A percentile compares a stretch with the other conserved stretches of the same genome.
Evolutionary conservation across 2,329 filamentous ascomycete genomes (phyloP).

Genomic region (Exophiala mesophila): DNA sequence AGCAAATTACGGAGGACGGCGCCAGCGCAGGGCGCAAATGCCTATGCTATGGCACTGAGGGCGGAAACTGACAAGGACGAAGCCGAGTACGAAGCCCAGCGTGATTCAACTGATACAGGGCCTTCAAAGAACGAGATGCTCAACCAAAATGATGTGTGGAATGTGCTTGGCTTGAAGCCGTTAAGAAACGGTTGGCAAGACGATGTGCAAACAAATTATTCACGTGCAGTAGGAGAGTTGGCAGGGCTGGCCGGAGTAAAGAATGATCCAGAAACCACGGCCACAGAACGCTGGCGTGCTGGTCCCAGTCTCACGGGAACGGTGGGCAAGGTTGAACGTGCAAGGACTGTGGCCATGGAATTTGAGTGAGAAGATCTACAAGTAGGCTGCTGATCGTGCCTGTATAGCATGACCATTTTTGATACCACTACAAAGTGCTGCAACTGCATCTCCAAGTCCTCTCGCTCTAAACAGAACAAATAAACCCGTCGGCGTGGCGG

Average conservation of each 20-base stretch:
- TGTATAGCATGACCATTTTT: too few relatives aligned
- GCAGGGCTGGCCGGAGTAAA: slow-evolving; percentile 36
- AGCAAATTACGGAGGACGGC: slow-evolving; percentile 43
- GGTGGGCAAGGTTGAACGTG: slow-evolving; percentile 44
- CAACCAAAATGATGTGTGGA: too few relatives aligned
- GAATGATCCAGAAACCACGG: slow-evolving; percentile 14
- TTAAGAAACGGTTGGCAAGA: slow-evolving; percentile 30
- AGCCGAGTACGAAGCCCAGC: slow-evolving; percentile 36
- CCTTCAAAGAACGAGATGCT: neutral
- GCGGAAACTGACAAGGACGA: slow-evolving; percentile 36
- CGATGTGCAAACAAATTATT: slow-evolving; percentile 40
- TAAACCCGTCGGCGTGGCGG: too few relatives aligned
- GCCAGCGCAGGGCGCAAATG: slow-evolving; percentile 37
- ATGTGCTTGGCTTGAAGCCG: slow-evolving; percentile 18
- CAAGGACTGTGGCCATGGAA: slow-evolving; percentile 44
- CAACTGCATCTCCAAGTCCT: too few relatives aligned
- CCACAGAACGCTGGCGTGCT: slow-evolving; percentile 23
- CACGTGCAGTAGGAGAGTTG: slow-evolving; percentile 36
- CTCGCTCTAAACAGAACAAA: too few relatives aligned
- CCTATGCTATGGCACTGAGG: slow-evolving; percentile 35
- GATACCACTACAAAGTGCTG: too few relatives aligned
- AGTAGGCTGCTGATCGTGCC: neutral
- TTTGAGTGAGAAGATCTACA: slow-evolving; percentile 32
- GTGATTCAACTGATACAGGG: slow-evolving; percentile 2
- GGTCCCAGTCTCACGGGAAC: slow-evolving; percentile 37